phyloP scores from a whole-genome alignment of 495 filamentous ascomycete species.

The Penicillium robsamsonii region DNA sequence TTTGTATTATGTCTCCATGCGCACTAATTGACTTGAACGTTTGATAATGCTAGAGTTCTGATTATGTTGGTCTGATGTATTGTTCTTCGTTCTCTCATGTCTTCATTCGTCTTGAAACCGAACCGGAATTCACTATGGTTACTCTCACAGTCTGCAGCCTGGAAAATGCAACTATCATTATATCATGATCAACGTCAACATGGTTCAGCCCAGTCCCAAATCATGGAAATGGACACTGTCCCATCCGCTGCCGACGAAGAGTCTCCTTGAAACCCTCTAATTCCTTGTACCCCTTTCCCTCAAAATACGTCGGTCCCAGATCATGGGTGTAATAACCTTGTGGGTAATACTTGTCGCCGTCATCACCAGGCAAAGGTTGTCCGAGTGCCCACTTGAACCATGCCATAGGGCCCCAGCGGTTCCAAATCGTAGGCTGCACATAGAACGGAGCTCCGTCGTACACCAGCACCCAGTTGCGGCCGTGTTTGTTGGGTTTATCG shows the following conservation, averaged over 20 bases:
- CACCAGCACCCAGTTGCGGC: slow-evolving; percentile 46
- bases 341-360: slow-evolving; percentile 54
- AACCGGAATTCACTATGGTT: neutral
- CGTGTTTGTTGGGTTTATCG: slow-evolving; percentile 47
- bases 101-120: neutral
- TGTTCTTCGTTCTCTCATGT: neutral
- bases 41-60: slow-evolving; percentile 2
- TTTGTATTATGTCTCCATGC: neutral
- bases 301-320: slow-evolving; percentile 56
- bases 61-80: neutral
- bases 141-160: neutral
- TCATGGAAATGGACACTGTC: slow-evolving; percentile 49
- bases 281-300: slow-evolving; percentile 54
- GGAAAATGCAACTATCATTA: neutral
- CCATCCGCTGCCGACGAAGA: slow-evolving; percentile 32
- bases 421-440: slow-evolving; percentile 55
- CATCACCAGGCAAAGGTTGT: slow-evolving; percentile 57
- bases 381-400: slow-evolving; percentile 52
- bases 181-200: neutral
- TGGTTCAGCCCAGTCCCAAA: neutral
- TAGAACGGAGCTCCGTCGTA: slow-evolving; percentile 57
- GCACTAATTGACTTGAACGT: neutral
- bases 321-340: slow-evolving; percentile 58
- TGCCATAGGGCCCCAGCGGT: slow-evolving; percentile 54
- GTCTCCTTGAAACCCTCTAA: slow-evolving; percentile 37